Evolutionary conservation across 2,329 filamentous ascomycete genomes (phyloP), one percentile per base, ranked within the genome.

Genomic region (Mycosphaerella sp.): DNA sequence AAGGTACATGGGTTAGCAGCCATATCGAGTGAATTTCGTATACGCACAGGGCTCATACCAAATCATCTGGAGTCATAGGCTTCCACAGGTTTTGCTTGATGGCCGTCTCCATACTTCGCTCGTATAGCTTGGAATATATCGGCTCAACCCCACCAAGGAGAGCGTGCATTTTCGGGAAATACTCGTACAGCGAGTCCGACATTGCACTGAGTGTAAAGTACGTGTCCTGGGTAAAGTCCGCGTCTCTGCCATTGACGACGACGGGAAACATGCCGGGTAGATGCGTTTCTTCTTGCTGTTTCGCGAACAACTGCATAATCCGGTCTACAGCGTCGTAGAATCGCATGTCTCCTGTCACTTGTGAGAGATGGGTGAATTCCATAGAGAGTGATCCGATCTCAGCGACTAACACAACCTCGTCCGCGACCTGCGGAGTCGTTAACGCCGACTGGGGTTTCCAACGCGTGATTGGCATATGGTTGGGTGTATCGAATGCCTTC

Each of bases 101-200:
- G 1, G 74, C 74, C 0, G 75, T 68, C 4, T 64, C 52, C 64
- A 74, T 73, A 2, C 70, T 66, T 45, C 67, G 73, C 58, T 86
- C 80, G 64, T 85, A 88, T 45, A 83, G 70, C 11, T 75, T 76
- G 17, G 72, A 66, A 63, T 80, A 80, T 9, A 73, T 67, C 1
- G 70, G 66, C 6, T 74, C 69, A 5, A 67, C 62, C 8, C 77
- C 77, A 34, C 76, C 74, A 1, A 78, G 70, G 1, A 78, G 67
- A 26, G 74, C 66, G 51, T 73, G 72, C 66, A 76, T 73, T 59
- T 78, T 78, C 1, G 74, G 71, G 0, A 78, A 68, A 56, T 78
- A 72, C 51, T 72, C 70, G 59, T 70, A 72, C 1, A 68, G 51
- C 9, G 61, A 65, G 53, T 72, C 70, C 3, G 67, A 59, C 70